These are phyloP conservation scores for Hygrophila difformis DNA, from an alignment of 257 asterid genomes.

Conservation along the genomic window DNA sequence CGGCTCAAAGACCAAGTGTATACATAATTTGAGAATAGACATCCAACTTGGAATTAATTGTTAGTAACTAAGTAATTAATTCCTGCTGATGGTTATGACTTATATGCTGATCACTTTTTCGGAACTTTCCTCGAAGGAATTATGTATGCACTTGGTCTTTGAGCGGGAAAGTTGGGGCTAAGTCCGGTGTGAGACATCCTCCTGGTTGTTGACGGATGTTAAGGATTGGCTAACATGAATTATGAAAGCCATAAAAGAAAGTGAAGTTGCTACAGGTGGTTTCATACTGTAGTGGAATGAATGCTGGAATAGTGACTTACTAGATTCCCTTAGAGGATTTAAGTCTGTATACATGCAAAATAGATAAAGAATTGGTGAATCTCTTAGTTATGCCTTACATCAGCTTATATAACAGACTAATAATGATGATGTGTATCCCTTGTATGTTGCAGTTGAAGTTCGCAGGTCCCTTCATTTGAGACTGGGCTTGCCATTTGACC, in stretches of 20 bases:
- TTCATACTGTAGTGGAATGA: too few species aligned
- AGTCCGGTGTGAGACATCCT: not conserved
- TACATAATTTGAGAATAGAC: too few species aligned
- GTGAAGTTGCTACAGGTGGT: not conserved
- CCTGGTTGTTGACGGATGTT: conserved; percentile 1
- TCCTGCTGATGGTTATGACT: too few species aligned
- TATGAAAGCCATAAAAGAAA: not conserved
- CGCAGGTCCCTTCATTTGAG: conserved; percentile 82
- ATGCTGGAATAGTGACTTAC: too few species aligned
- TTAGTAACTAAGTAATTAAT: too few species aligned
- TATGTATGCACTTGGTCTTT: not conserved
- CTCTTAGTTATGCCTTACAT: conserved; percentile 1
- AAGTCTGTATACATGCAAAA: not conserved
- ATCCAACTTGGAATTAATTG: too few species aligned
- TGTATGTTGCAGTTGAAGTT: conserved; percentile 57
- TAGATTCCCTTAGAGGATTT: not conserved
- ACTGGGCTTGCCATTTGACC: conserved; percentile 92
- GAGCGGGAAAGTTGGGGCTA: conserved; percentile 1
- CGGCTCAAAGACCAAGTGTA: too few species aligned
- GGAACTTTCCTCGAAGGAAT: conserved; percentile 4
- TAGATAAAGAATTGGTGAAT: not conserved
- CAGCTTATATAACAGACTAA: conserved; percentile 10
- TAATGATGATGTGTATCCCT: conserved; percentile 7
- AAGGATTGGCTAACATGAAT: not conserved
- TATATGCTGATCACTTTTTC: conserved; percentile 1